Base-by-base conservation (phyloP, 2,329 filamentous ascomycete genomes). In the Botrytis fabae region DNA sequence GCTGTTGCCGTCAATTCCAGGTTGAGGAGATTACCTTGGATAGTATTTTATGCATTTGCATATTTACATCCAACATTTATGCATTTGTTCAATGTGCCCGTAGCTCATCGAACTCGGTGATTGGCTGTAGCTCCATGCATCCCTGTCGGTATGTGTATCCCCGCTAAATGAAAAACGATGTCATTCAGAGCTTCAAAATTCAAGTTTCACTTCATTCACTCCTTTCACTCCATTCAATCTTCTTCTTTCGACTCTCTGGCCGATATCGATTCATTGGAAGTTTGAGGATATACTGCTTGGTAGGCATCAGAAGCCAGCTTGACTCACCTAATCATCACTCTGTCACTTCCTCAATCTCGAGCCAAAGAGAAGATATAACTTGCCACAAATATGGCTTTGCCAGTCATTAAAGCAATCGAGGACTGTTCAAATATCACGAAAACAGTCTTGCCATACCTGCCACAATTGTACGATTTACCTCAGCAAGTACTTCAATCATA, bases 341-440 rank as follows among this genome's bases (percentile, higher is more conserved):
- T 14, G 2, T 38, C 9, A 51, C 32, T 12, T n/a, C 7, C 16
- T 38, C 48, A 42, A 59, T 20, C 18, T 51, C 12, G 16, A 16
- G 7, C 38, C 38, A 68, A n/a, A 68, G 18, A 57, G 35, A 42
- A 38, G 28, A 38, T 16, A 61, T 16, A 61, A 10, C n/a, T 61
- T 28, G 22, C 16, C 54, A 5, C 44, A 68, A 66, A 28, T 12
- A 57, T 95, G 91, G 87, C 91, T 75, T 84, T 97, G 32, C 94
- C 94, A 9, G 82, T 86, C n/a, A 83, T 97, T 77, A 88, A 88
- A 76, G 87, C 88, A 54, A 84, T 96, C 20, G 84, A 86, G 76
- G 93, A 97, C 76, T 95, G 92, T 82, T 89, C 92, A 77, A 90
- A 94, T 82, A 97, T 90, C 82, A 84, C 86, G 76, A 89, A 89